Evolutionary conservation across 129 eudicot genomes (phyloP).

Genomic region (Pulicaria dysenterica): DNA sequence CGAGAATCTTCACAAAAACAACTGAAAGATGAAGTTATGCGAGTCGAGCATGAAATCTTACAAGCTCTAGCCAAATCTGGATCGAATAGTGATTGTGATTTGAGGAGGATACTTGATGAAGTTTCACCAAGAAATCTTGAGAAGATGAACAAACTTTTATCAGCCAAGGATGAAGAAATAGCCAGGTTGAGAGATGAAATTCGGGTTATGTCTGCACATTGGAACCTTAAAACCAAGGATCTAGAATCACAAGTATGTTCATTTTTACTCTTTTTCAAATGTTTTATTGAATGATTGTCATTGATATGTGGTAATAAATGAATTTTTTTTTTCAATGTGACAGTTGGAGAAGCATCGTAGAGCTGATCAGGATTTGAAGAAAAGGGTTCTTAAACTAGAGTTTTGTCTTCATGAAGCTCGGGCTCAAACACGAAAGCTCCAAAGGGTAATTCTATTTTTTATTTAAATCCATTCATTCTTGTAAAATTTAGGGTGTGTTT

Average conservation of each 20-base stretch:
- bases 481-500: too few relatives aligned
- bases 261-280: not conserved
- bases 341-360: conserved; percentile 95
- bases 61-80: conserved; percentile 78
- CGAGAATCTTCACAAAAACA: conserved; percentile 83
- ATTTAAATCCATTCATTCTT: too few relatives aligned
- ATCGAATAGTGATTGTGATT: conserved; percentile 63
- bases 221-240: conserved; percentile 85
- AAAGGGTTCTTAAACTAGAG: conserved; percentile 84
- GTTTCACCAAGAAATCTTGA: conserved; percentile 76
- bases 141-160: conserved; percentile 70
- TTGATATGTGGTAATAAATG: conserved; percentile 5
- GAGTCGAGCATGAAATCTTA: conserved; percentile 84
- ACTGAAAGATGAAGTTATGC: conserved; percentile 82
- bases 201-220: conserved; percentile 77
- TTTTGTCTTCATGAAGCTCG: conserved; percentile 99
- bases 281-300: not conserved
- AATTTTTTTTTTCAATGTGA: conserved; percentile 4
- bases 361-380: conserved; percentile 90
- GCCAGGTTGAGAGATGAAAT: conserved; percentile 73
- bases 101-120: conserved; percentile 76
- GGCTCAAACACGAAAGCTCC: conserved; percentile 94
- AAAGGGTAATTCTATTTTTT: conserved; percentile 55
- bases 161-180: conserved; percentile 79
- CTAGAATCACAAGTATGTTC: conserved; percentile 78